Conservation (phyloP, 805 yeast genomes). For the Suhomyces emberorum region DNA sequence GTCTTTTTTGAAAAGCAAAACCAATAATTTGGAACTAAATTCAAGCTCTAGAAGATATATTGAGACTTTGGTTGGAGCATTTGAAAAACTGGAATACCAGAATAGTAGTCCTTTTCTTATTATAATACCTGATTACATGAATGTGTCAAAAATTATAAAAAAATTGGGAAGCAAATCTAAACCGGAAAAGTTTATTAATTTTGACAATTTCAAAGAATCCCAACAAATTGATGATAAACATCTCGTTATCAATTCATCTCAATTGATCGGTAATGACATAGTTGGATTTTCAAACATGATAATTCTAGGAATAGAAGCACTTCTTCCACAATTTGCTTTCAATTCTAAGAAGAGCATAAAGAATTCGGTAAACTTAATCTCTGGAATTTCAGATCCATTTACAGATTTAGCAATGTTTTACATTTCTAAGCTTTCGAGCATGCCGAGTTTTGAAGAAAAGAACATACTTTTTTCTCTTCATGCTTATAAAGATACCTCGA, state of each 20-base stretch:
- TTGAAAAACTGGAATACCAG: conserved; percentile 6
- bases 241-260: conserved; percentile 10
- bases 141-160: conserved; percentile 3
- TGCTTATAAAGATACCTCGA: neutral
- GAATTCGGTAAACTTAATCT: neutral
- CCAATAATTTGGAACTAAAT: neutral
- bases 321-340: conserved; percentile 21
- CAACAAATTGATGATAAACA: neutral
- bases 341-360: neutral
- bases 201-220: neutral
- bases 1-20: conserved; percentile 9
- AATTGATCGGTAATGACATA: conserved; percentile 13
- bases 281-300: conserved; percentile 12
- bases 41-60: neutral
- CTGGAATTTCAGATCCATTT: conserved; percentile 19
- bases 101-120: conserved; percentile 10
- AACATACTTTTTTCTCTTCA: conserved; percentile 15
- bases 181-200: neutral
- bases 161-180: neutral
- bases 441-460: conserved; percentile 21
- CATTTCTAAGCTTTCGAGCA: conserved; percentile 12
- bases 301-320: conserved; percentile 18
- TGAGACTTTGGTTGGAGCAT: conserved; percentile 1
- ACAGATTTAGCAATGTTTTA: conserved; percentile 18
- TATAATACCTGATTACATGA: conserved; percentile 16